phyloP scores from a whole-genome alignment of 305 asterid genomes.

The Stenogyne calaminthoides region DNA sequence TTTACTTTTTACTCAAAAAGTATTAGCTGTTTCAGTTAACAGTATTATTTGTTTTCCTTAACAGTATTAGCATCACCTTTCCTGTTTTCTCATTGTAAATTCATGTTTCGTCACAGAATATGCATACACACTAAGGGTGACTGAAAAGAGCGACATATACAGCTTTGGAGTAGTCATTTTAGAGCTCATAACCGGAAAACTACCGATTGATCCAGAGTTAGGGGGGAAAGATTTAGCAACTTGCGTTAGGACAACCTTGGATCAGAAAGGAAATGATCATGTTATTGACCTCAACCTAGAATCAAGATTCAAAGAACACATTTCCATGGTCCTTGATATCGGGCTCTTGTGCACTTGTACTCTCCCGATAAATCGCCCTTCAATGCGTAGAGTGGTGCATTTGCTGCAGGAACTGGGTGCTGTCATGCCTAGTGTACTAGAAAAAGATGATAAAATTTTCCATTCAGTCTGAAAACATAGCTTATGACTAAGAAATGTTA shows the following conservation, averaged over 20 bases:
- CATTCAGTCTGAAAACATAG: conserved; percentile 29
- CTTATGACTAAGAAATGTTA: conserved; percentile 23
- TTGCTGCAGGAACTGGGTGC: conserved; percentile 55
- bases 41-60: too few species aligned
- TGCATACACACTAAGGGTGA: conserved; percentile 77
- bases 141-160: conserved; percentile 80
- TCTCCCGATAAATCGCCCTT: conserved; percentile 67
- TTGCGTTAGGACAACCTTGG: conserved; percentile 50
- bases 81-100: neutral
- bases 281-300: conserved; percentile 58
- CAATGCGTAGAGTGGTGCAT: conserved; percentile 71
- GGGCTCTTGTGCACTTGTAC: conserved; percentile 60
- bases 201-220: conserved; percentile 45
- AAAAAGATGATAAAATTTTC: conserved; percentile 34
- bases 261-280: conserved; percentile 42
- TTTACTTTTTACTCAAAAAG: neutral
- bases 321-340: conserved; percentile 51
- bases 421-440: conserved; percentile 25
- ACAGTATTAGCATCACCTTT: too few species aligned
- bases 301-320: conserved; percentile 41
- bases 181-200: conserved; percentile 73
- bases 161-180: conserved; percentile 77
- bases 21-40: too few species aligned
- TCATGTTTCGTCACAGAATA: conserved; percentile 48
- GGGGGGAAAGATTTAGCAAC: conserved; percentile 60